Conservation (phyloP, 768 basidiomycete genomes). For the Leucosporidium creatinivorum region DNA sequence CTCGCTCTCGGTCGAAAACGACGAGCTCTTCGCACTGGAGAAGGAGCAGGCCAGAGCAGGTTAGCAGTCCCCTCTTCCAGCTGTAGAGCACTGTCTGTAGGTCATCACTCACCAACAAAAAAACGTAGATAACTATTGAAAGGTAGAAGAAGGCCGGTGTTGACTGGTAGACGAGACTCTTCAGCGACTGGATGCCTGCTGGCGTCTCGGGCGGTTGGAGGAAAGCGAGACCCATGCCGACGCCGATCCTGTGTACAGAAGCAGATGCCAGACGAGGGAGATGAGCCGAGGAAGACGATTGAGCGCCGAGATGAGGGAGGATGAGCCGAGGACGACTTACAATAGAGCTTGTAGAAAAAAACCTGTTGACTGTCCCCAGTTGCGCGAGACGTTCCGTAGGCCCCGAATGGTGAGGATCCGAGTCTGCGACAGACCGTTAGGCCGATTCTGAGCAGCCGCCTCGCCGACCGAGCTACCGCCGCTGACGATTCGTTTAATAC, state of each 20-base stretch:
- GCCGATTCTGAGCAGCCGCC: not conserved
- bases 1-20: constrained; percentile 49
- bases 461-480: not conserved
- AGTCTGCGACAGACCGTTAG: constrained; percentile 29
- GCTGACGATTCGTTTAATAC: not conserved
- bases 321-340: too few species aligned
- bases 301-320: too few species aligned
- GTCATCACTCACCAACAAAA: constrained; percentile 20
- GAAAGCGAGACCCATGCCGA: constrained; percentile 45
- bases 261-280: too few species aligned
- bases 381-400: constrained; percentile 40
- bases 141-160: constrained; percentile 5
- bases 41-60: too few species aligned
- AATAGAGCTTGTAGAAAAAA: constrained; percentile 20
- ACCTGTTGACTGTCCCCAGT: constrained; percentile 18
- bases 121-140: constrained; percentile 38
- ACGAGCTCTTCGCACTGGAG: constrained; percentile 43
- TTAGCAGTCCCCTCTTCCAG: too few species aligned
- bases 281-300: too few species aligned
- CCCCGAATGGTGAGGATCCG: constrained; percentile 36
- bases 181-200: constrained; percentile 43
- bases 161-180: constrained; percentile 27
- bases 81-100: too few species aligned
- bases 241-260: constrained; percentile 31
- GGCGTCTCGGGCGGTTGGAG: constrained; percentile 37